Conservation (phyloP, 257 asterid species). For the Solanum dulcamara region DNA sequence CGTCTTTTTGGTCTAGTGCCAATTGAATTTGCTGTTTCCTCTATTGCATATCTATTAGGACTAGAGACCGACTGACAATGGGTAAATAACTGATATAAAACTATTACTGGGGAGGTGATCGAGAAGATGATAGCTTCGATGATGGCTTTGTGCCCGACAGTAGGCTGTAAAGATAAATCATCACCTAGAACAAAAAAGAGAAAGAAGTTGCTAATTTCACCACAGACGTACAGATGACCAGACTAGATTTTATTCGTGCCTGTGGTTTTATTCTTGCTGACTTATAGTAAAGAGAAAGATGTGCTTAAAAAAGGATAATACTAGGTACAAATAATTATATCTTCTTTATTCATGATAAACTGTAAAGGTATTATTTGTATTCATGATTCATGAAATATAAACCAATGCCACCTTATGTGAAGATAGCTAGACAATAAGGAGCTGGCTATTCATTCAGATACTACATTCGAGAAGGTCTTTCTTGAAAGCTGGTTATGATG, state of each 20-base stretch:
- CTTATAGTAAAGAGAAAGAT: background rate
- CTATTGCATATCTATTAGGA: background rate
- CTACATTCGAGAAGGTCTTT: background rate
- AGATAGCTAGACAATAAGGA: background rate
- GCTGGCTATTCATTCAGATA: background rate
- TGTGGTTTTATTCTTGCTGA: background rate
- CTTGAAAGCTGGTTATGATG: background rate
- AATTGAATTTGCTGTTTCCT: background rate
- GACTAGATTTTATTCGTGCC: background rate
- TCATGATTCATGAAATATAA: background rate
- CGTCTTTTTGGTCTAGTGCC: background rate
- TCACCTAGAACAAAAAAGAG: background rate
- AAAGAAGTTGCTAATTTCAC: background rate
- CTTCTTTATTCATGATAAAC: background rate
- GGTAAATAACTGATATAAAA: background rate
- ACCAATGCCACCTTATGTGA: background rate
- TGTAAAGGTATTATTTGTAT: background rate
- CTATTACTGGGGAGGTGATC: background rate
- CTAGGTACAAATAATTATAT: background rate
- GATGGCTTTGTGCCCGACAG: background rate
- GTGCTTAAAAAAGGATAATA: background rate
- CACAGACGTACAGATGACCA: background rate
- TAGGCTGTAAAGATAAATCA: background rate
- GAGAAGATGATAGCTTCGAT: background rate
- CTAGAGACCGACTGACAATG: background rate